phyloP scores from a whole-genome alignment of 345 rosid genomes.

The Anacardium occidentale region DNA sequence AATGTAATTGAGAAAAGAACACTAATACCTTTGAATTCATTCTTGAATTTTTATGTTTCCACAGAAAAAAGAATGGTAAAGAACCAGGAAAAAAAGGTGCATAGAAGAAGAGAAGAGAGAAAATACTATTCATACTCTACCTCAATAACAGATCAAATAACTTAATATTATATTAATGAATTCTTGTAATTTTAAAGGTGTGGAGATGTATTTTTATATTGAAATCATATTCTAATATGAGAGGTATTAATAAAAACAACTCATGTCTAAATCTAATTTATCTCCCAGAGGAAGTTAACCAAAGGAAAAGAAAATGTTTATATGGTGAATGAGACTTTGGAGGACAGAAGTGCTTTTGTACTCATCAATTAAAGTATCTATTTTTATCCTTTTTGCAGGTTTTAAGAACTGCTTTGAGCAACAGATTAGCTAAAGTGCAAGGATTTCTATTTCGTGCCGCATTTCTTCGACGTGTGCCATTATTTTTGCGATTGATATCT shows the following conservation, averaged over 20 bases:
- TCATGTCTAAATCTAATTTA: no score
- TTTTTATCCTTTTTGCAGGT: constrained; percentile 50
- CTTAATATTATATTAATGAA: not conserved
- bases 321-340: not conserved
- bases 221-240: not conserved
- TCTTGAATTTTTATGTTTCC: not conserved
- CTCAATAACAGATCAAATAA: not conserved
- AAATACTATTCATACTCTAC: not conserved
- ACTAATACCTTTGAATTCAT: not conserved
- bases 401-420: constrained; percentile 82
- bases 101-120: not conserved
- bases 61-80: not conserved
- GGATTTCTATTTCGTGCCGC: constrained; percentile 97
- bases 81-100: not conserved
- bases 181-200: not conserved
- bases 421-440: constrained; percentile 95
- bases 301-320: not conserved
- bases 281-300: no score
- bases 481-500: constrained; percentile 77
- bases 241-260: not conserved
- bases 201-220: not conserved
- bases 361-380: constrained; percentile 10
- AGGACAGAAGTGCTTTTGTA: not conserved
- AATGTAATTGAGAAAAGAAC: not conserved
- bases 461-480: constrained; percentile 84